A percentile compares a stretch with the other conserved stretches of the same genome.
phyloP scores from a whole-genome alignment of 192 early-diverging fungal genomes.

The Entomortierella lignicola region DNA sequence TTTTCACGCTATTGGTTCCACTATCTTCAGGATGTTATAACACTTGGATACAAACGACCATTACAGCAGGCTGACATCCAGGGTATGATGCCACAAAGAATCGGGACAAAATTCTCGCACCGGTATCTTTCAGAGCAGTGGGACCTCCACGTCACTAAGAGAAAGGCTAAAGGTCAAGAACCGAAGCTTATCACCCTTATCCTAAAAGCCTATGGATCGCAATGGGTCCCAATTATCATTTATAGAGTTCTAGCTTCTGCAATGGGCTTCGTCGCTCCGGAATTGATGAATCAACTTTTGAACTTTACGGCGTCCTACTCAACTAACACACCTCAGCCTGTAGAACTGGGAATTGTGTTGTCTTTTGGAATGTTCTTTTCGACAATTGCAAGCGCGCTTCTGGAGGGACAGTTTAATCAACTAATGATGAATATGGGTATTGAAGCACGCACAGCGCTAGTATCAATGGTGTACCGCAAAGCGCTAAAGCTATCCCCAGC shows the following conservation, averaged over 20 bases:
- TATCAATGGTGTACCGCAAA: slow-evolving; percentile 51
- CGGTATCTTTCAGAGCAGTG: neutral
- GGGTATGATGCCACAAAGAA: slow-evolving; percentile 18
- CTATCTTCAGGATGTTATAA: slow-evolving; percentile 17
- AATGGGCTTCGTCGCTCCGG: slow-evolving; percentile 13
- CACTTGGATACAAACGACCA: slow-evolving; percentile 28
- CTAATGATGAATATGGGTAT: slow-evolving; percentile 68
- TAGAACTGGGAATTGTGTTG: slow-evolving; percentile 16
- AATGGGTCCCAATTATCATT: slow-evolving; percentile 26
- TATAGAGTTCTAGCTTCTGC: slow-evolving; percentile 8
- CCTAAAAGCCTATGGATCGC: neutral
- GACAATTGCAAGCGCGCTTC: slow-evolving; percentile 5
- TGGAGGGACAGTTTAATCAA: slow-evolving; percentile 6
- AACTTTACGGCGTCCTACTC: slow-evolving; percentile 10
- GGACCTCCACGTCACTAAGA: slow-evolving; percentile 13
- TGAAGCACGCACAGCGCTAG: slow-evolving; percentile 62
- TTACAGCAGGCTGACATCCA: slow-evolving; percentile 14
- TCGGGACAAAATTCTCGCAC: slow-evolving; percentile 5
- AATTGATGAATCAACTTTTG: slow-evolving; percentile 22
- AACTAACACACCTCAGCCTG: slow-evolving; percentile 4
- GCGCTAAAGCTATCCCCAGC: slow-evolving; percentile 29
- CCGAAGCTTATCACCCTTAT: slow-evolving; percentile 2
- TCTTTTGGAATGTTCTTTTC: slow-evolving; percentile 35
- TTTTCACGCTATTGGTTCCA: slow-evolving; percentile 30
- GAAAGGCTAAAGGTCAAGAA: slow-evolving; percentile 16